Evolutionary conservation across 2,329 filamentous ascomycete species (phyloP).

Genomic region (Rutstroemia sp.): DNA sequence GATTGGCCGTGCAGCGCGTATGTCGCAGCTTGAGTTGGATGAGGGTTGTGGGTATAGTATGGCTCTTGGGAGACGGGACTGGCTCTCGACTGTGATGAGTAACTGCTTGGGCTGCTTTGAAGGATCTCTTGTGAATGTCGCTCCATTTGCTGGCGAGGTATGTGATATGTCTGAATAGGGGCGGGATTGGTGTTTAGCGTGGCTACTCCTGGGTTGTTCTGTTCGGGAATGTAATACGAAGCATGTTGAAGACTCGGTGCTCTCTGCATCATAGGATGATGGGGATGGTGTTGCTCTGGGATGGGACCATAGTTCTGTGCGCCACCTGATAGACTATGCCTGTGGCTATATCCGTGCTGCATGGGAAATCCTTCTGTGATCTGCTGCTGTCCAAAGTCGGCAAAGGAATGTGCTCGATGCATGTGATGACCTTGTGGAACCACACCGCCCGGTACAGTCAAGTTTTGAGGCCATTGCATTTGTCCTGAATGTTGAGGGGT

Average conservation of each 20-base stretch:
- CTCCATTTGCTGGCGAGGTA: conserved; percentile 31
- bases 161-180: conserved; percentile 41
- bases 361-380: conserved; percentile 32
- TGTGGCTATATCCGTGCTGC: conserved; percentile 34
- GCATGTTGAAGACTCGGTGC: conserved; percentile 27
- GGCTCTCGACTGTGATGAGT: conserved; percentile 47
- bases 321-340: conserved; percentile 41
- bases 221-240: conserved; percentile 49
- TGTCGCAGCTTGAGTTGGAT: conserved; percentile 39
- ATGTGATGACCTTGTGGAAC: conserved; percentile 22
- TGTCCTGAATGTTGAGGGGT: conserved; percentile 43
- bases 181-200: conserved; percentile 50
- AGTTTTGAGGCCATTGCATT: conserved; percentile 43
- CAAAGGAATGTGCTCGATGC: conserved; percentile 47
- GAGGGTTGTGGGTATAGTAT: conserved; percentile 46
- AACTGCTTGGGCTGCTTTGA: conserved; percentile 51
- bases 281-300: conserved; percentile 35
- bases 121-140: conserved; percentile 41
- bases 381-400: conserved; percentile 42
- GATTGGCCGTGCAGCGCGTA: conserved; percentile 43
- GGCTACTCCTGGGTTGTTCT: conserved; percentile 53
- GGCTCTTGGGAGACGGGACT: conserved; percentile 46
- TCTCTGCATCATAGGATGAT: conserved; percentile 32
- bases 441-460: conserved; percentile 35
- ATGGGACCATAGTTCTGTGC: conserved; percentile 38